A percentile compares a stretch with the other conserved stretches of the same genome.
Conservation (phyloP, 352 stramenopile genomes). For the Phytophthora aleatoria region DNA sequence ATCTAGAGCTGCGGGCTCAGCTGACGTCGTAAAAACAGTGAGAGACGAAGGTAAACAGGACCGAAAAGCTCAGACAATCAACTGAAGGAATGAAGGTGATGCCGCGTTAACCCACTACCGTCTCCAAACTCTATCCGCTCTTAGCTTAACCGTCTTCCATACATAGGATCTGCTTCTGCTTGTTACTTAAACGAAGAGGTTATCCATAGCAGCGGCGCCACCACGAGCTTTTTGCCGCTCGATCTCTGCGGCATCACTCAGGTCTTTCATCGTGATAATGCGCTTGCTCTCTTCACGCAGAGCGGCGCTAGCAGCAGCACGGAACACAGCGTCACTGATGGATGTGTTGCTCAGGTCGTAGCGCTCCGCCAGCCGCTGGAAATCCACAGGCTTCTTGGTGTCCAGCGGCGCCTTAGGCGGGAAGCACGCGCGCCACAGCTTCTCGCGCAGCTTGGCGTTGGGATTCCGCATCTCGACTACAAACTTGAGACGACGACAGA, state of each 20-base stretch:
- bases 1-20: slow-evolving; percentile 49
- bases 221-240: slow-evolving; percentile 76
- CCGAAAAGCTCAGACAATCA: neutral
- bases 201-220: slow-evolving; percentile 70
- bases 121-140: slow-evolving; percentile 21
- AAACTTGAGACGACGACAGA: slow-evolving; percentile 81
- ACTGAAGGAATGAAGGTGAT: slow-evolving; percentile 36
- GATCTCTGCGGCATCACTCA: slow-evolving; percentile 71
- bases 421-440: slow-evolving; percentile 82
- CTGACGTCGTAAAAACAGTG: neutral
- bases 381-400: slow-evolving; percentile 58
- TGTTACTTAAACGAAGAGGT: slow-evolving; percentile 72
- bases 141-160: slow-evolving; percentile 19
- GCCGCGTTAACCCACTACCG: slow-evolving; percentile 20
- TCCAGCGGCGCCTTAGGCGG: slow-evolving; percentile 69
- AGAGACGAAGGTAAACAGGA: slow-evolving; percentile 2
- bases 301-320: slow-evolving; percentile 71
- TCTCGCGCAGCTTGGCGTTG: slow-evolving; percentile 69
- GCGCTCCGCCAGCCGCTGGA: slow-evolving; percentile 67
- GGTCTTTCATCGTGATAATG: slow-evolving; percentile 82
- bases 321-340: slow-evolving; percentile 87
- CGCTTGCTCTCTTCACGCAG: slow-evolving; percentile 63
- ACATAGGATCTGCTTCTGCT: slow-evolving; percentile 9
- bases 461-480: slow-evolving; percentile 86
- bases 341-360: slow-evolving; percentile 78